These are phyloP conservation scores for Lactifluus echinatus DNA, from an alignment of 768 basidiomycete genomes.

Conservation along the genomic window DNA sequence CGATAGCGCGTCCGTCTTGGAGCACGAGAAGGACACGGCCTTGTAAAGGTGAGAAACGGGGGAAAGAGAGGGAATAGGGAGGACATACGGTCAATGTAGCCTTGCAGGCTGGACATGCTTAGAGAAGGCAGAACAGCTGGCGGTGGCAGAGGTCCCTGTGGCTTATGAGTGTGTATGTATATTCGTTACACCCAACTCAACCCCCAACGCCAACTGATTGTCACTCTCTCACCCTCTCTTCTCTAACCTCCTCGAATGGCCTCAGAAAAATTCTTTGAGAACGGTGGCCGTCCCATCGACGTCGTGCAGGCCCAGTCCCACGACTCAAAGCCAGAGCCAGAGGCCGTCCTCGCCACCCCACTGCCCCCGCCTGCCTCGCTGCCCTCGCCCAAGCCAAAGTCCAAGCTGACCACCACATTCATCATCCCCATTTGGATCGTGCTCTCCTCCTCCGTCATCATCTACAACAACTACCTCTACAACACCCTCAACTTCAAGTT, in stretches of 20 bases:
- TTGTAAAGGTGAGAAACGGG: constrained; percentile 24
- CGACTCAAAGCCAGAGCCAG: constrained; percentile 20
- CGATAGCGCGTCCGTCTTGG: constrained; percentile 92
- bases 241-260: neutral
- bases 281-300: constrained; percentile 1
- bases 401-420: constrained; percentile 52
- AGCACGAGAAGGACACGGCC: constrained; percentile 89
- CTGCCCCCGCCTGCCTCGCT: constrained; percentile 56
- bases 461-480: constrained; percentile 92
- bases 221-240: neutral
- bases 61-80: neutral
- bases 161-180: too few relatives aligned
- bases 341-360: constrained; percentile 18
- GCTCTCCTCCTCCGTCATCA: constrained; percentile 83
- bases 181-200: too few relatives aligned
- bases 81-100: constrained; percentile 78
- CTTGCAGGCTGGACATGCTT: constrained; percentile 78
- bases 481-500: constrained; percentile 76
- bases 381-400: constrained; percentile 33
- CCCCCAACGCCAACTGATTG: constrained; percentile 8
- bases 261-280: constrained; percentile 15
- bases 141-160: constrained; percentile 14
- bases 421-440: constrained; percentile 93
- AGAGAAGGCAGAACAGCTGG: too few relatives aligned
- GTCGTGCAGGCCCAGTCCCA: constrained; percentile 5